phyloP scores from a whole-genome alignment of 2,329 filamentous ascomycete species.

The Alternaria sp. region DNA sequence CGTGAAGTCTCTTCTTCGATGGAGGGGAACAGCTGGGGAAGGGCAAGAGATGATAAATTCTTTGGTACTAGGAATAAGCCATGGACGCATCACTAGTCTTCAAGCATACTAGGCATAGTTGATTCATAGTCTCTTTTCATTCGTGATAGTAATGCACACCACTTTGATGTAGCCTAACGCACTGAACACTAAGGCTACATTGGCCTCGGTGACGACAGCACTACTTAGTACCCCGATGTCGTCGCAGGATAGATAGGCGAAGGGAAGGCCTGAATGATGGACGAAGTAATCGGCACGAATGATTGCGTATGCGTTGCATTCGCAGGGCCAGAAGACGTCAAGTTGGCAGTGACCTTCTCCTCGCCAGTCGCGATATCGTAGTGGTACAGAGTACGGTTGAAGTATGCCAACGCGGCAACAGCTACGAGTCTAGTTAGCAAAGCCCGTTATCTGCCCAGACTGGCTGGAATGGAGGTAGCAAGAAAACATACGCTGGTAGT shows the following conservation, averaged over 20 bases:
- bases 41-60: background rate
- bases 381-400: constrained; percentile 47
- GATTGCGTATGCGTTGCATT: constrained; percentile 51
- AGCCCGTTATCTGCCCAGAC: background rate
- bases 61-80: background rate
- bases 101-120: background rate
- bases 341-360: constrained; percentile 41
- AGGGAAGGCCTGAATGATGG: constrained; percentile 10
- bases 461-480: background rate
- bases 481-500: constrained; percentile 44
- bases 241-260: constrained; percentile 23
- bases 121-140: background rate
- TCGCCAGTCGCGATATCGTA: constrained; percentile 47
- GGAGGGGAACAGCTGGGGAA: background rate
- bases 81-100: background rate
- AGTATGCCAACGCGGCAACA: constrained; percentile 44
- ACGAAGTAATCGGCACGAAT: constrained; percentile 42
- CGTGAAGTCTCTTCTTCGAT: background rate
- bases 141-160: background rate
- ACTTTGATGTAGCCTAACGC: background rate
- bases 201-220: background rate
- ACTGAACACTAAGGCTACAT: background rate
- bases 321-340: constrained; percentile 39
- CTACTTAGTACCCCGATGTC: constrained; percentile 7
- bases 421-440: constrained; percentile 1